Base-by-base conservation (phyloP, 2,329 filamentous ascomycete species). In the Tolypocladium pustulatum region DNA sequence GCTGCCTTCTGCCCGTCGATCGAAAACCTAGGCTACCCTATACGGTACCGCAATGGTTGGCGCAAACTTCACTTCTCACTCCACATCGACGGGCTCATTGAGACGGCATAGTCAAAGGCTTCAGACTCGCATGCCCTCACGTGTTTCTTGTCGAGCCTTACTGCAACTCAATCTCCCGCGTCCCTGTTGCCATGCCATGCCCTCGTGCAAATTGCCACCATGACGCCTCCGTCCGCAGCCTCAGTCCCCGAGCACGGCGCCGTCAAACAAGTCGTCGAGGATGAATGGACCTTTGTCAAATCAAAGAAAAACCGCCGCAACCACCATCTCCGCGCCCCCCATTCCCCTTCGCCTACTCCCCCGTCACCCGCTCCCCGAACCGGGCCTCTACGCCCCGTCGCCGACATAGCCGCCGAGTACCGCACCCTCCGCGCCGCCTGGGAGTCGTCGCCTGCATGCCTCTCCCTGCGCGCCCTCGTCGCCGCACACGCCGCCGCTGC, bases 401-500 rank as follows among this genome's bases (percentile, higher is more conserved):
- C 62, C 12, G 70, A 69, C 12, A 67, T 75, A 30, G 61, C 64
- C 32, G 58, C 62, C 54, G 71, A 73, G 49, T 71, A 73, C 60
- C 60, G 57, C 46, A 60, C 56, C 6, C 57, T 70, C 52, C 65
- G 66, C 22, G 12, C 61, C 34, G 64, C 66, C n/a, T 73, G 69
- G 68, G 64, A 66, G 40, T 54, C 63, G 1, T 68, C 66, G 1
- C 37, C 64, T 0, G 65, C 64, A 27, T 73, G 69, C 62, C 55
- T 58, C 1, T 61, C 62, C 8, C 68, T 83, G 4, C 64, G 66
- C 6, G 62, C 66, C 0, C 62, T 77, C 4, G 56, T 81, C 4
- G 57, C 63, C 0, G 59, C 61, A 0, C 67, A 70, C 8, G 64
- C 61, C 4, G 41, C 58, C 1, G 61, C 63, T 43, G 62, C 63